Base-by-base conservation (phyloP, 23 red algal genomes). In the Cyanidioschyzon merolae region DNA sequence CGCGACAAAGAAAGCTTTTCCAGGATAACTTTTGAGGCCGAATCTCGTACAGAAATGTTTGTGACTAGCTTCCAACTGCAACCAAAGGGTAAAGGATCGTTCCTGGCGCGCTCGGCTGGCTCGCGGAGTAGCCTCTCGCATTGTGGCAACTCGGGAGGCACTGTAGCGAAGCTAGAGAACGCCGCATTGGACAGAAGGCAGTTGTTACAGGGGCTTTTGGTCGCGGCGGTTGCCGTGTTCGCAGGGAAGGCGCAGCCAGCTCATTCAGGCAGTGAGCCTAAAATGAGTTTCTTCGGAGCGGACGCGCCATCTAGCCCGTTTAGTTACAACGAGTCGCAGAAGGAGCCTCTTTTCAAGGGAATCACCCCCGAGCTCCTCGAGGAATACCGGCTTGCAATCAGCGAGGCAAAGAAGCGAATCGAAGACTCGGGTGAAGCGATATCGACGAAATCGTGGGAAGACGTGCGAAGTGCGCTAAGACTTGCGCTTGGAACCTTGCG, bases 241-340 rank as follows among this genome's bases (percentile, higher is more conserved):
- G 7, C 30, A 3, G 63, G 63, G 63, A 25, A 35, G 12, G 21
- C 63, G 3, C 29, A 17, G 63, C 63, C 63, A 39, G 87, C 92
- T 2, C 85, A 90, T 80, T 39, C 59, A 36, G 87, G 83, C n/a
- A 83, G 90, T 16, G 84, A 81, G 1, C 77, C 92, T 24, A 96
- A 90, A 59, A 80, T 87, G 54, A 90, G 87, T 51, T 79, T 96
- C 51, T 96, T 96, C 50, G 92, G 92, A 21, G 87, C 83, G 24
- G 87, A 85, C 36, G 76, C 84, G 3, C 38, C 41, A 17, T 90
- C 88, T 3, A 86, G 77, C n/a, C 92, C 92, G 21, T 96, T 96
- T 41, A 81, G 67, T 32, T 82, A 86, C 18, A 87, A 87, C 39
- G 40, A 86, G 31, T 76, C 82, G 80, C 68, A 63, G 21, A 68